These are phyloP conservation scores for Cytospora chrysosperma DNA, from an alignment of 2,329 filamentous ascomycete genomes.

Conservation along the genomic window DNA sequence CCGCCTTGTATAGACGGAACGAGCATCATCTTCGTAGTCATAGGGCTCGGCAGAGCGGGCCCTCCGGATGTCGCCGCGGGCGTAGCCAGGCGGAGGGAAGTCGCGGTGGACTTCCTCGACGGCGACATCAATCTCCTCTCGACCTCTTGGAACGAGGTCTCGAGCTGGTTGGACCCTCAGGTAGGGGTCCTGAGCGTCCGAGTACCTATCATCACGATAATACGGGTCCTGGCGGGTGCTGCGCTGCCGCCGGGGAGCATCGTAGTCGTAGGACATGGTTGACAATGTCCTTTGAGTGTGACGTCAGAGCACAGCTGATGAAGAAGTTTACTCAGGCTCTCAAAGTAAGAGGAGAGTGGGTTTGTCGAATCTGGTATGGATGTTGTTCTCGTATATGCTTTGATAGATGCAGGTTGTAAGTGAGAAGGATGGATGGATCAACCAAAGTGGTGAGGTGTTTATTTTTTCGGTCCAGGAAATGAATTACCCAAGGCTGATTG, in stretches of 20 bases:
- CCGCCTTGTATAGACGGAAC: constrained; percentile 37
- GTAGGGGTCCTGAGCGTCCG: constrained; percentile 52
- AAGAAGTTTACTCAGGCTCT: not conserved
- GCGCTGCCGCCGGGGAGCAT: constrained; percentile 46
- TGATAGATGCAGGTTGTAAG: not conserved
- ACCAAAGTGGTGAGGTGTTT: constrained; percentile 11
- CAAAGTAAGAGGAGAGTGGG: not conserved
- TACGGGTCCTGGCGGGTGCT: constrained; percentile 42
- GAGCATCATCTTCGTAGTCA: constrained; percentile 56
- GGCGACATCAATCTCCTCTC: constrained; percentile 72
- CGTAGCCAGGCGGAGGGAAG: constrained; percentile 70
- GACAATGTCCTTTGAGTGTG: constrained; percentile 18
- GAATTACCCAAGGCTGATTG: constrained; percentile 6
- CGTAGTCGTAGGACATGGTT: constrained; percentile 56
- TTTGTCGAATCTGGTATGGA: not conserved
- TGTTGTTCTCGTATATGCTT: not conserved
- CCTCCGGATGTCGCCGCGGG: constrained; percentile 52
- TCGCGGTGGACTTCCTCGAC: constrained; percentile 83
- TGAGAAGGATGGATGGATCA: not conserved
- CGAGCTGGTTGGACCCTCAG: constrained; percentile 45
- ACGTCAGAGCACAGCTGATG: constrained; percentile 18
- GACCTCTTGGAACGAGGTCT: constrained; percentile 57
- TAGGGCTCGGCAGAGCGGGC: constrained; percentile 65
- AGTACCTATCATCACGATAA: constrained; percentile 56
- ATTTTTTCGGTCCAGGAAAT: constrained; percentile 9